phyloP scores from a whole-genome alignment of 225 moss, liverwort and hornwort genomes.

The Physcomitrellopsis africana region DNA sequence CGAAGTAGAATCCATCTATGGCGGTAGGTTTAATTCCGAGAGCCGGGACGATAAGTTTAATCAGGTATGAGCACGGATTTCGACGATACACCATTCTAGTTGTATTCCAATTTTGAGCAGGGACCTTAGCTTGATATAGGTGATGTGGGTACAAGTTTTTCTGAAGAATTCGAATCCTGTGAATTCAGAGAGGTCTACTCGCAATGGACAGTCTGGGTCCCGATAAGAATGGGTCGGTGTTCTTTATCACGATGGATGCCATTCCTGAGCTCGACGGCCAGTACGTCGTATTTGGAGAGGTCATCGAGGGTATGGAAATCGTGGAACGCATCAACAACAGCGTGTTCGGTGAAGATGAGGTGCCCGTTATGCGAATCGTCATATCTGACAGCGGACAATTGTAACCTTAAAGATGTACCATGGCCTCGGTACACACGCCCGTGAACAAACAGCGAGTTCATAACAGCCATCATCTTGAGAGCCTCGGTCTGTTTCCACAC shows the following conservation, averaged over 20 bases:
- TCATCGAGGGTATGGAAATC: constrained; percentile 78
- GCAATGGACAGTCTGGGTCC: constrained; percentile 76
- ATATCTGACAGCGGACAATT: constrained; percentile 71
- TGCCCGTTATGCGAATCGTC: constrained; percentile 46
- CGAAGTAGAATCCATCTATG: constrained; percentile 71
- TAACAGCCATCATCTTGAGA: too few relatives aligned
- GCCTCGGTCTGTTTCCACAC: too few relatives aligned
- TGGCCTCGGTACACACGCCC: too few relatives aligned
- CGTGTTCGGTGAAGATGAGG: constrained; percentile 44
- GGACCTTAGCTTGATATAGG: background rate
- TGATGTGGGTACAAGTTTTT: background rate
- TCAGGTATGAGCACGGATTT: constrained; percentile 42
- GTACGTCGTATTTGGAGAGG: constrained; percentile 78
- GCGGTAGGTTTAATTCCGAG: constrained; percentile 58
- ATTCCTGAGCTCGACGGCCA: constrained; percentile 69
- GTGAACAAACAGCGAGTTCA: too few relatives aligned
- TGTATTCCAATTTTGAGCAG: too few relatives aligned
- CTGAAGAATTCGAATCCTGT: background rate
- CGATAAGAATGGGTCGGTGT: constrained; percentile 63
- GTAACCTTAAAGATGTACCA: constrained; percentile 28
- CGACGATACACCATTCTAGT: too few relatives aligned
- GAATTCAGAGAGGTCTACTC: constrained; percentile 63
- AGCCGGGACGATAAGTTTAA: constrained; percentile 58
- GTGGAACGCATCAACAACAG: constrained; percentile 72
- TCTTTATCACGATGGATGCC: constrained; percentile 73